phyloP scores from a whole-genome alignment of 2,329 filamentous ascomycete species.

The Fusarium setosum region DNA sequence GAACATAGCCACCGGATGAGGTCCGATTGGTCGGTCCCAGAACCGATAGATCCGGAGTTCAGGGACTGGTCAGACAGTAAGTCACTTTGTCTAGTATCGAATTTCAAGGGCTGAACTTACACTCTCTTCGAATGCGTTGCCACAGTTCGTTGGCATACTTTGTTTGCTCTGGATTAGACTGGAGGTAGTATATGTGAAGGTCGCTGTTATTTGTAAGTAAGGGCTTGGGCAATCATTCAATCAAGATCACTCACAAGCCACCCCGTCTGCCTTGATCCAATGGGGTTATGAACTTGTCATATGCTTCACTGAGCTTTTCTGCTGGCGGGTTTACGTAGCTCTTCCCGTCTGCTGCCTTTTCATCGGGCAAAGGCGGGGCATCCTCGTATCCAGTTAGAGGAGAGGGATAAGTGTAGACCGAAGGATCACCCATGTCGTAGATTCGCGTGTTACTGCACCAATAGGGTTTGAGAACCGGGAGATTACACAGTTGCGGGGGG shows the following conservation, averaged over 20 bases:
- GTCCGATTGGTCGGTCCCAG: conserved; percentile 82
- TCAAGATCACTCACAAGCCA: conserved; percentile 69
- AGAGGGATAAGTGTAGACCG: conserved; percentile 49
- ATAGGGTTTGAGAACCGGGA: too few species aligned
- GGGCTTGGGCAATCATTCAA: background rate
- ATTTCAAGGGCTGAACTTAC: conserved; percentile 55
- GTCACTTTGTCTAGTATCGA: background rate
- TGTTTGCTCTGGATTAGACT: conserved; percentile 69
- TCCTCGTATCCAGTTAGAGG: conserved; percentile 69
- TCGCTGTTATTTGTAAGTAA: conserved; percentile 60
- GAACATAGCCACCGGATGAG: conserved; percentile 89
- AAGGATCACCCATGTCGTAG: conserved; percentile 33
- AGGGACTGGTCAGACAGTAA: conserved; percentile 68
- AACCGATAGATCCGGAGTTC: conserved; percentile 85
- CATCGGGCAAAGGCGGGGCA: conserved; percentile 65
- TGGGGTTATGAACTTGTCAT: conserved; percentile 75
- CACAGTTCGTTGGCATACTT: conserved; percentile 79
- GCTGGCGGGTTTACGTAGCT: conserved; percentile 76
- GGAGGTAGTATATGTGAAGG: conserved; percentile 86
- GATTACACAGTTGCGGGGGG: too few species aligned
- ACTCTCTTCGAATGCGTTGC: conserved; percentile 84
- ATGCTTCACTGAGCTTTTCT: conserved; percentile 72
- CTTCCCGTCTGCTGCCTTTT: conserved; percentile 79
- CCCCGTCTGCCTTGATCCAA: conserved; percentile 74
- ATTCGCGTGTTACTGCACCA: too few species aligned